These are phyloP conservation scores for Cladosporium halotolerans DNA, from an alignment of 2,329 filamentous ascomycete species.

Conservation along the genomic window DNA sequence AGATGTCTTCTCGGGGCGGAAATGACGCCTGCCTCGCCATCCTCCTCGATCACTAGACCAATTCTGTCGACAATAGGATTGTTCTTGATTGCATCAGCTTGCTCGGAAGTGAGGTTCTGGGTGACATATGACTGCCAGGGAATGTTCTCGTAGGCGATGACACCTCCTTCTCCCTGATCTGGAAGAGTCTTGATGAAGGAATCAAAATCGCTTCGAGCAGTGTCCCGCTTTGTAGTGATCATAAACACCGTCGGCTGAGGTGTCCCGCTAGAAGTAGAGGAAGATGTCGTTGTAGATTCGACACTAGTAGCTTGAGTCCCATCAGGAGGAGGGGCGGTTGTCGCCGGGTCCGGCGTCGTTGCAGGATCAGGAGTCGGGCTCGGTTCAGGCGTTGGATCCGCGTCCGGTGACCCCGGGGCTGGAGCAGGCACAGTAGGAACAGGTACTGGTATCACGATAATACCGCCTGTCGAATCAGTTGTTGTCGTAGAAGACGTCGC, in stretches of 20 bases:
- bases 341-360: not conserved
- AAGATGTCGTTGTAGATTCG: not conserved
- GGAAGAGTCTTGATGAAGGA: constrained; percentile 3
- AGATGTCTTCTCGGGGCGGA: not conserved
- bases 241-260: not conserved
- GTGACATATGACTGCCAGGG: constrained; percentile 5
- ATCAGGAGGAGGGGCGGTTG: not conserved
- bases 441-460: not conserved
- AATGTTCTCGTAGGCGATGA: constrained; percentile 6
- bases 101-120: constrained; percentile 1
- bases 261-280: not conserved
- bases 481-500: not conserved
- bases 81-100: not conserved
- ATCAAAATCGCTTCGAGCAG: not conserved
- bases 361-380: not conserved
- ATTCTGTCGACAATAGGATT: not conserved
- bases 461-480: not conserved
- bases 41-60: not conserved
- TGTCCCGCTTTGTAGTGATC: constrained; percentile 1
- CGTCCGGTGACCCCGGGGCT: not conserved
- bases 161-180: not conserved
- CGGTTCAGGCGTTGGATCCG: not conserved
- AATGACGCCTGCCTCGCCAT: constrained; percentile 1
- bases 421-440: not conserved
- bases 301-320: not conserved